Base-by-base conservation (phyloP, 306 rosid species). In the Dryas drummondii region DNA sequence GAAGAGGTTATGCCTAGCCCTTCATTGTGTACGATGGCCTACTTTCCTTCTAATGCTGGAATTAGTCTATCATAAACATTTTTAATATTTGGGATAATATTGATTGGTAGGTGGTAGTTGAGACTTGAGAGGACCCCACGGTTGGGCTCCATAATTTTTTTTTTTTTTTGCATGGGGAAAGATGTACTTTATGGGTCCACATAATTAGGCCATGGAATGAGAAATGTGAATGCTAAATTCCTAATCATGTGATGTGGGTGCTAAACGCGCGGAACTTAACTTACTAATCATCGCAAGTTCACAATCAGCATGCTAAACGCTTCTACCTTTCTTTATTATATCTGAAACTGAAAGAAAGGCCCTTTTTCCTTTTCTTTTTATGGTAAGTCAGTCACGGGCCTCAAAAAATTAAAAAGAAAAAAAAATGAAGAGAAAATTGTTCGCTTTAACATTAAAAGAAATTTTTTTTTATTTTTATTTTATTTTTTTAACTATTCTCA, bases 371-470 rank as follows among this genome's bases (percentile, higher is more conserved):
- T 14, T 12, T 44, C 37, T 48, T 42, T 48, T 42, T 64, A 4
- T 40, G 82, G 73, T 17, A 55, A 58, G 17, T 41, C 16, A 17
- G 9, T 60, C 81, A 4, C 52, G 46, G 47, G n/a, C n/a, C n/a
- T n/a, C n/a, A n/a, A n/a, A n/a, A 32, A 68, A 27, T 27, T 1
- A 27, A 12, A n/a, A 11, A 6, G 47, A 19, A 17, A 0, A 46
- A 17, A 7, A 22, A 56, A 17, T 26, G 11, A n/a, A 5, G 40
- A 32, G 26, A 32, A 53, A 12, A 17, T 11, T 10, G 7, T 41
- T 70, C 27, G 51, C 49, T 63, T 63, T 6, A 41, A 63, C 48
- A 15, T 63, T 0, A 63, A 40, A 19, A 19, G 22, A 19, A 16
- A 16, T 42, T 5, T 41, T n/a, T 1, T 9, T 65, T n/a, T 9